Percentiles rank a stretch among this genome's conserved stretches.
Conservation (phyloP, 1,284 basidiomycete genomes). For the Xerocomus nothofagi region DNA sequence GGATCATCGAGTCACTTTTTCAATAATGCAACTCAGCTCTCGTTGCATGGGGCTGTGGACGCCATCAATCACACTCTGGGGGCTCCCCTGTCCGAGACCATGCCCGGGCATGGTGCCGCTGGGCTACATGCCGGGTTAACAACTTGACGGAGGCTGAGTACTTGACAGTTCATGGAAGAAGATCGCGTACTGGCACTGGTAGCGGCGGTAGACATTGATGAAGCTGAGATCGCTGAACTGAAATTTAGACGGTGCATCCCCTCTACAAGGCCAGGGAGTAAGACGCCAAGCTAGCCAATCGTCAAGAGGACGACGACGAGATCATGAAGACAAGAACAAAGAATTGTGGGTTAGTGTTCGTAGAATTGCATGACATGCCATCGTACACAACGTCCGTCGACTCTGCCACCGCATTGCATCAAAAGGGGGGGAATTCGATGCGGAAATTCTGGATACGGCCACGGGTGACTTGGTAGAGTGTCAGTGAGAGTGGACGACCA, state of each 20-base stretch:
- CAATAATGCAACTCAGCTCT: neutral
- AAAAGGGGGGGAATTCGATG: neutral
- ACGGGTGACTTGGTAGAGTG: neutral
- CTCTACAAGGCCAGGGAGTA: neutral
- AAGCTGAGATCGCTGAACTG: conserved; percentile 49
- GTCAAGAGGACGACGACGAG: conserved; percentile 36
- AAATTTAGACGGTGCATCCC: conserved; percentile 31
- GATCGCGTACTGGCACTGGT: conserved; percentile 42
- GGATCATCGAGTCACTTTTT: neutral
- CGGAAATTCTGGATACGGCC: neutral
- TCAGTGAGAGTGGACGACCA: conserved; percentile 41
- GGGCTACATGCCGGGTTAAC: conserved; percentile 56
- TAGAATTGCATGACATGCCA: conserved; percentile 62
- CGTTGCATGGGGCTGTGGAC: neutral
- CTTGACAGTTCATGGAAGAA: neutral
- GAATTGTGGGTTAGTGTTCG: conserved; percentile 53
- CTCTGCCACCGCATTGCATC: conserved; percentile 58
- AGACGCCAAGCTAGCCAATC: too few species aligned
- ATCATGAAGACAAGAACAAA: conserved; percentile 28
- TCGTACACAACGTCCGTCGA: conserved; percentile 51
- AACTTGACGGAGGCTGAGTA: conserved; percentile 35
- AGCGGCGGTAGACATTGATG: conserved; percentile 46
- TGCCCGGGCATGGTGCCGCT: conserved; percentile 46
- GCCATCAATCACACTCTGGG: conserved; percentile 46
- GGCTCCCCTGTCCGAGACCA: conserved; percentile 42